Conservation (phyloP, 1,139 yeast species). For the Magnusiomyces tetraspermus region DNA sequence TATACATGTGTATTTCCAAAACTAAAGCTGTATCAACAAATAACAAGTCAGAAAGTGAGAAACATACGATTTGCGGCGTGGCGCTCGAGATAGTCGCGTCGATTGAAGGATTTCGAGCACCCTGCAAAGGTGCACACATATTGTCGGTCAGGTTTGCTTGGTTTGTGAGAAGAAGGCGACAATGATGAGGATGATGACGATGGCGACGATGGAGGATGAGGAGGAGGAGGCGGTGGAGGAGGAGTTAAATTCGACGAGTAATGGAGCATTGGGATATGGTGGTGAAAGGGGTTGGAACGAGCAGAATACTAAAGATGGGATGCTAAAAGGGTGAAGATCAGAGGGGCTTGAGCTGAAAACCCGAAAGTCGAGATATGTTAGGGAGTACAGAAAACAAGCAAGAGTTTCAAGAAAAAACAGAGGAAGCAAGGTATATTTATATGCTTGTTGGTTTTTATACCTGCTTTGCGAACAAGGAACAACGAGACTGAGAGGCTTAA, state of each 20-base stretch:
- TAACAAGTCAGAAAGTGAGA: background rate
- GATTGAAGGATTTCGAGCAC: slow-evolving; percentile 31
- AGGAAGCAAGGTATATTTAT: too few species aligned
- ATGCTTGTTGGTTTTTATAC: too few species aligned
- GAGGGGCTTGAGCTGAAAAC: too few species aligned
- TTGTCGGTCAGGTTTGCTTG: slow-evolving; percentile 9
- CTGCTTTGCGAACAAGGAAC: too few species aligned
- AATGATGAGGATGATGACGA: background rate
- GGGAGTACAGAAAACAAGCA: too few species aligned
- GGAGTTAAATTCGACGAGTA: background rate
- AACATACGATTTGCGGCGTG: slow-evolving; percentile 32
- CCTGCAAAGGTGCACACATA: slow-evolving; percentile 28
- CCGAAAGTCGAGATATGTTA: too few species aligned
- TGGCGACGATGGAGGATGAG: background rate
- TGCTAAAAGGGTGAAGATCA: too few species aligned
- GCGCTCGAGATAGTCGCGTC: slow-evolving; percentile 32
- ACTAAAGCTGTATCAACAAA: background rate
- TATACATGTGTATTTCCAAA: too few species aligned
- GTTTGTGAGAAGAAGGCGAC: background rate
- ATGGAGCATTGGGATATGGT: background rate
- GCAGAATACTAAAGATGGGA: too few species aligned
- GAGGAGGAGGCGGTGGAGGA: background rate
- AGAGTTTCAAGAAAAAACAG: too few species aligned
- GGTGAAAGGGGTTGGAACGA: too few species aligned
- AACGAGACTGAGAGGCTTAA: too few species aligned